Conservation (phyloP, 441 rosid genomes). For the Gossypium schwendimanii region DNA sequence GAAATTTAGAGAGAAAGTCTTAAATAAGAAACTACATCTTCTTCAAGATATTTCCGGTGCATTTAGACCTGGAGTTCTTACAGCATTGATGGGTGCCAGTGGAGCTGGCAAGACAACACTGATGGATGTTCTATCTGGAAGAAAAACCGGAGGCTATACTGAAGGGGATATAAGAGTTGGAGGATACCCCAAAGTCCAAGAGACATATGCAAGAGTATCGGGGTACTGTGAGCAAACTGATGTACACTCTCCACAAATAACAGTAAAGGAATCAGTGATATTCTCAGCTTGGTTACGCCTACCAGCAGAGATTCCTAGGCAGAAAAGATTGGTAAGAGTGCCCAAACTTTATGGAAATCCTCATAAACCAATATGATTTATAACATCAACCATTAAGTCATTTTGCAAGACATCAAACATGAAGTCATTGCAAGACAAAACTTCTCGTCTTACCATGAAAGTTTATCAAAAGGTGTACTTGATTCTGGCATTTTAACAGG, state of each 20-base stretch:
- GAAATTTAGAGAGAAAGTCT: conserved; percentile 21
- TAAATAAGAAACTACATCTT: conserved; percentile 21
- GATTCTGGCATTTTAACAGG: conserved; percentile 14
- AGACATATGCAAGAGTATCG: conserved; percentile 19
- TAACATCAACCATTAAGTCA: neutral
- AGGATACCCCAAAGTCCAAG: conserved; percentile 28
- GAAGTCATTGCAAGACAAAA: too few relatives aligned
- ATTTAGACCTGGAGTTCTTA: conserved; percentile 33
- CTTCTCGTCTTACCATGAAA: neutral
- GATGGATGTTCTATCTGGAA: conserved; percentile 34
- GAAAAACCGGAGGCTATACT: conserved; percentile 29
- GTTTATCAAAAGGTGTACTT: neutral
- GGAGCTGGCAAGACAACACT: conserved; percentile 37
- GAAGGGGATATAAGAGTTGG: conserved; percentile 30
- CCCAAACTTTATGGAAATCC: neutral
- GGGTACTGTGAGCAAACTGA: conserved; percentile 31
- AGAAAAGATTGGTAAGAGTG: conserved; percentile 24
- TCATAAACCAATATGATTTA: neutral
- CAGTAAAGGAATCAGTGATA: conserved; percentile 28
- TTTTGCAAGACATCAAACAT: too few relatives aligned
- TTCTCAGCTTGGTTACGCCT: conserved; percentile 33
- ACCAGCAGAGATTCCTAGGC: conserved; percentile 12
- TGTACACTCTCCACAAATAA: conserved; percentile 30
- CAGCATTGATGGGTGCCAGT: conserved; percentile 36
- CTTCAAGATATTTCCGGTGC: conserved; percentile 28